These are phyloP conservation scores for Curvularia sp. DNA, from an alignment of 2,329 filamentous ascomycete genomes.

Conservation along the genomic window DNA sequence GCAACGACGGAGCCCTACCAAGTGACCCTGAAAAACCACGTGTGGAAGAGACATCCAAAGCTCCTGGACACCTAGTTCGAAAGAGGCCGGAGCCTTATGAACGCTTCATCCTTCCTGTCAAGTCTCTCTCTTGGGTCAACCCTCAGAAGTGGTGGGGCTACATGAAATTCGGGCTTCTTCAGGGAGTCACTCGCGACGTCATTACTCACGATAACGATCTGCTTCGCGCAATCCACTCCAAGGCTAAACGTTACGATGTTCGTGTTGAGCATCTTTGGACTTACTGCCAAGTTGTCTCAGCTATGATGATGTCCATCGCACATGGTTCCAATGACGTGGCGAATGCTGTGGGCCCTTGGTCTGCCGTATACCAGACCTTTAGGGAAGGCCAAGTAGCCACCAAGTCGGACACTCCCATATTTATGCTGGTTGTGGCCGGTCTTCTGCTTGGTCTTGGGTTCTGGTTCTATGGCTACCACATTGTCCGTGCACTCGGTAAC, in stretches of 20 bases:
- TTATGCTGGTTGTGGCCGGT: constrained; percentile 66
- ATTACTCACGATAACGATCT: constrained; percentile 51
- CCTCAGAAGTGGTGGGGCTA: constrained; percentile 49
- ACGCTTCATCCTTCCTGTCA: constrained; percentile 47
- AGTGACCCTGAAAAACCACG: constrained; percentile 17
- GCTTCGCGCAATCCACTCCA: constrained; percentile 52
- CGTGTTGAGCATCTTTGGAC: constrained; percentile 59
- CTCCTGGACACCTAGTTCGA: constrained; percentile 28
- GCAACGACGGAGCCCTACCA: neutral
- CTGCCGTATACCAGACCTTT: constrained; percentile 69
- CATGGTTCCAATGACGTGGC: constrained; percentile 73
- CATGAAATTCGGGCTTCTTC: constrained; percentile 55
- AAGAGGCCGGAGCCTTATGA: constrained; percentile 43
- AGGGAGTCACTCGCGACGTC: constrained; percentile 54
- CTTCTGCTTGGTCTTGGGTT: constrained; percentile 63
- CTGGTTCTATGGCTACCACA: constrained; percentile 69
- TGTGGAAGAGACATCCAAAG: constrained; percentile 13
- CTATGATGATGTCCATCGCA: constrained; percentile 75
- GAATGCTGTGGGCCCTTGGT: constrained; percentile 63
- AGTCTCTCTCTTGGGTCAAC: constrained; percentile 40
- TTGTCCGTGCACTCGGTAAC: constrained; percentile 69
- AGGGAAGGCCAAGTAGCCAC: constrained; percentile 55
- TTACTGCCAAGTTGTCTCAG: constrained; percentile 56
- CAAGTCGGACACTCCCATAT: constrained; percentile 63
- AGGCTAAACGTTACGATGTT: constrained; percentile 56